phyloP scores from a whole-genome alignment of 2,329 filamentous ascomycete genomes.

The Penicillium sp. region DNA sequence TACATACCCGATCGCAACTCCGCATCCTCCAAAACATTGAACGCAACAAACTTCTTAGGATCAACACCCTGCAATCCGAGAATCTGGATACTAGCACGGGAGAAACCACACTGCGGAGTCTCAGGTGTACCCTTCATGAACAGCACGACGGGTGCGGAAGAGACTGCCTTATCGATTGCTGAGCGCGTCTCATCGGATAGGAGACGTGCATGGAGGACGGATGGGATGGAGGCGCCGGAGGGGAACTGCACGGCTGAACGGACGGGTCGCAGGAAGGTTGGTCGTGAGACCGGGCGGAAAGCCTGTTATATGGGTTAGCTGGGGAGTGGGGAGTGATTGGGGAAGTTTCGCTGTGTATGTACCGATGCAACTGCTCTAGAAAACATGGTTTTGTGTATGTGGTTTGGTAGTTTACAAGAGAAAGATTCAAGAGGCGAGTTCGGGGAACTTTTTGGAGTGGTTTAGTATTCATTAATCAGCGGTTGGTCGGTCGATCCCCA shows the following conservation, averaged over 20 bases:
- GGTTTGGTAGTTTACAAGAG: slow-evolving; percentile 6
- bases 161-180: slow-evolving; percentile 87
- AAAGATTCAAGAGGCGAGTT: neutral
- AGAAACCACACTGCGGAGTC: slow-evolving; percentile 94
- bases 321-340: neutral
- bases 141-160: slow-evolving; percentile 83
- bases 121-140: slow-evolving; percentile 99
- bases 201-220: slow-evolving; percentile 51
- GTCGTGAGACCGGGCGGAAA: slow-evolving; percentile 31
- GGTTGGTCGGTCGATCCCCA: slow-evolving; percentile 17
- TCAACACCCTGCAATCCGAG: slow-evolving; percentile 92
- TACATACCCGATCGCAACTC: slow-evolving; percentile 73
- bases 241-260: slow-evolving; percentile 15
- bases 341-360: neutral
- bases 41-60: slow-evolving; percentile 93
- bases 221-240: slow-evolving; percentile 38
- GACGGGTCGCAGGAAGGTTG: slow-evolving; percentile 21
- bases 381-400: slow-evolving; percentile 27
- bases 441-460: slow-evolving; percentile 3
- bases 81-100: slow-evolving; percentile 89
- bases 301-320: slow-evolving; percentile 19
- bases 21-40: slow-evolving; percentile 91
- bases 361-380: slow-evolving; percentile 25
- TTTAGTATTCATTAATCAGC: slow-evolving; percentile 18
- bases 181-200: slow-evolving; percentile 74